Conservation (phyloP, 228 moss, liverwort and hornwort species). For the Sphagnum magellanicum region DNA sequence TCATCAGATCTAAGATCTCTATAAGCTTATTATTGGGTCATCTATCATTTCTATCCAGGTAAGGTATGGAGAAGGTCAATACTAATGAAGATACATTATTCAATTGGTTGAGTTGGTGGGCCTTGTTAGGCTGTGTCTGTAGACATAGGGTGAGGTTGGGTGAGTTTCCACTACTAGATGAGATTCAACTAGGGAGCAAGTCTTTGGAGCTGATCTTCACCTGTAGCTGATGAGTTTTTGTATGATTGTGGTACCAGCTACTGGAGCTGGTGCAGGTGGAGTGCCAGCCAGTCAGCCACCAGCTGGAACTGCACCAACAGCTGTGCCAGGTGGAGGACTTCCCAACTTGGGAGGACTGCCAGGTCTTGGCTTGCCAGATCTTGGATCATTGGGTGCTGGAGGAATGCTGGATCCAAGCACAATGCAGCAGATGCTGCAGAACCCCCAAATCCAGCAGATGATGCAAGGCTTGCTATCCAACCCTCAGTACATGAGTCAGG, state of each 20-base stretch:
- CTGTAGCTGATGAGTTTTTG: no score
- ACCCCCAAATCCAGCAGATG: slow-evolving; percentile 91
- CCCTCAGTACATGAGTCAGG: slow-evolving; percentile 92
- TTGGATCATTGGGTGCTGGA: slow-evolving; percentile 43
- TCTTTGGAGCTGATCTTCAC: no score
- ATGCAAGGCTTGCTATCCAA: slow-evolving; percentile 92
- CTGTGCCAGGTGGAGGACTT: slow-evolving; percentile 44
- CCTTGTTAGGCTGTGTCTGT: no score
- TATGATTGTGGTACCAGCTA: slow-evolving; percentile 29
- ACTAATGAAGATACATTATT: no score
- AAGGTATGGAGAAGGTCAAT: no score
- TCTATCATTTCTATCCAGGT: no score
- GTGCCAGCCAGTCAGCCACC: slow-evolving; percentile 33
- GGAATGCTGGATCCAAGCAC: slow-evolving; percentile 60
- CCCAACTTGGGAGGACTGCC: slow-evolving; percentile 68
- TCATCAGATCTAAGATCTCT: no score
- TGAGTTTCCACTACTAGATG: no score
- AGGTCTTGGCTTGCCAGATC: slow-evolving; percentile 61
- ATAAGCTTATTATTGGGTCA: no score
- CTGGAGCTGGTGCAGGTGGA: slow-evolving; percentile 53
- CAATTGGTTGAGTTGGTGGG: no score
- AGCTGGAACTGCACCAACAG: slow-evolving; percentile 31
- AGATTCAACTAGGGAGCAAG: no score
- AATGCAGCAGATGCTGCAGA: slow-evolving; percentile 99
- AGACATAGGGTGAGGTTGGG: no score